Base-by-base conservation (phyloP, 2,329 filamentous ascomycete genomes). In the Raffaelea albimanens region DNA sequence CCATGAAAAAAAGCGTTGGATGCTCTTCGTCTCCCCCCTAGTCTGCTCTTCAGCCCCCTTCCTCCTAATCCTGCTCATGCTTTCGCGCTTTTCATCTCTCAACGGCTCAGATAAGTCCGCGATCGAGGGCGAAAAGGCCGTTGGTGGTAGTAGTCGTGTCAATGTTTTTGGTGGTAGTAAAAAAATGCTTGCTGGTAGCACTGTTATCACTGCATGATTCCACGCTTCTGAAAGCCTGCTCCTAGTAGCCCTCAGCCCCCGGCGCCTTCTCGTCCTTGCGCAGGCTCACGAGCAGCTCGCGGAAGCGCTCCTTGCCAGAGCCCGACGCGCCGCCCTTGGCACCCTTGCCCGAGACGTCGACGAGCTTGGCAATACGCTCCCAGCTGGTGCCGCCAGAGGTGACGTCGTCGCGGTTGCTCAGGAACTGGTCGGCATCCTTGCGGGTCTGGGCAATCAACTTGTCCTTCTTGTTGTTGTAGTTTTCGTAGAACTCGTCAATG, bases 401-500 rank as follows among this genome's bases (percentile, higher is more conserved):
- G 36, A 90, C 96, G 64, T 97, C 90, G 64, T 98, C 91, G 51
- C 90, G 81, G 65, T 75, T 89, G 47, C 79, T 83, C 42, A 97
- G 71, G 67, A 97, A 98, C 62, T 95, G 82, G 61, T 97, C 91
- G 7, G 91, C 93, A 58, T 98, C 93, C 65, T 86, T 85, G 59
- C 84, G 81, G 48, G 91, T 93, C 71, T 95, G 87, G 20, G 84
- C 75, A 56, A 96, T 84, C 50, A 79, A 80, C 77, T 97, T 97
- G 65, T 98, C 93, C 66, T 93, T 91, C 72, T 96, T 95, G 67
- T 85, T 83, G 73, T 97, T 97, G 75, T 98, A 98, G 69, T 95
- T 96, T 63, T 96, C 90, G 74, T 98, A 98, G 70, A 97, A 98
- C 65, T 96, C 93, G 64, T 98, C 93, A 55, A 98, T 95, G 65